phyloP scores from a whole-genome alignment of 2,329 filamentous ascomycete species.

The Ophiocordyceps camponoti-floridani region DNA sequence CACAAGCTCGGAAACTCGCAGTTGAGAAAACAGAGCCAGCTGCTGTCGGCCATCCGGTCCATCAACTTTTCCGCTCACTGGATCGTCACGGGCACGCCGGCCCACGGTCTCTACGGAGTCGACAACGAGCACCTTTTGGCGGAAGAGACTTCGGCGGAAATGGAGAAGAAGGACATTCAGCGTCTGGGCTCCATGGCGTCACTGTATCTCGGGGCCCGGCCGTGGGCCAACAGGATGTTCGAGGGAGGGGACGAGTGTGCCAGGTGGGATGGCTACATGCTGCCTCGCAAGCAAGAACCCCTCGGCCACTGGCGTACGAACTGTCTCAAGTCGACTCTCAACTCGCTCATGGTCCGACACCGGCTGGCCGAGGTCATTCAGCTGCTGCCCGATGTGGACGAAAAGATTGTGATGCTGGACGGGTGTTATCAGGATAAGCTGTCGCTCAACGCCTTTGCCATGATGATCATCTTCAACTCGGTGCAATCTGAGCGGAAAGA shows the following conservation, averaged over 20 bases:
- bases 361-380: conserved; percentile 49
- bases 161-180: conserved; percentile 46
- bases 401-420: conserved; percentile 55
- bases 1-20: conserved; percentile 60
- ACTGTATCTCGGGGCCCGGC: conserved; percentile 57
- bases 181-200: conserved; percentile 46
- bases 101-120: conserved; percentile 63
- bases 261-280: conserved; percentile 58
- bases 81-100: conserved; percentile 84
- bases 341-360: conserved; percentile 69
- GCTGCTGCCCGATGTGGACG: conserved; percentile 54
- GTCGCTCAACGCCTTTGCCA: conserved; percentile 68
- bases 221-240: conserved; percentile 50
- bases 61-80: conserved; percentile 57
- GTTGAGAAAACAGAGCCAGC: conserved; percentile 33
- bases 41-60: conserved; percentile 31
- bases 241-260: conserved; percentile 38
- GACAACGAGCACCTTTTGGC: conserved; percentile 6
- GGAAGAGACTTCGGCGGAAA: conserved; percentile 20
- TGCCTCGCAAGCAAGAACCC: conserved; percentile 32
- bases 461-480: conserved; percentile 70
- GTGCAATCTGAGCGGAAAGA: conserved; percentile 75
- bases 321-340: conserved; percentile 51
- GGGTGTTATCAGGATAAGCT: conserved; percentile 75
- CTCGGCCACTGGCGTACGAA: conserved; percentile 37